phyloP scores from a whole-genome alignment of 352 stramenopile species.

The Phytophthora pseudosyringae region DNA sequence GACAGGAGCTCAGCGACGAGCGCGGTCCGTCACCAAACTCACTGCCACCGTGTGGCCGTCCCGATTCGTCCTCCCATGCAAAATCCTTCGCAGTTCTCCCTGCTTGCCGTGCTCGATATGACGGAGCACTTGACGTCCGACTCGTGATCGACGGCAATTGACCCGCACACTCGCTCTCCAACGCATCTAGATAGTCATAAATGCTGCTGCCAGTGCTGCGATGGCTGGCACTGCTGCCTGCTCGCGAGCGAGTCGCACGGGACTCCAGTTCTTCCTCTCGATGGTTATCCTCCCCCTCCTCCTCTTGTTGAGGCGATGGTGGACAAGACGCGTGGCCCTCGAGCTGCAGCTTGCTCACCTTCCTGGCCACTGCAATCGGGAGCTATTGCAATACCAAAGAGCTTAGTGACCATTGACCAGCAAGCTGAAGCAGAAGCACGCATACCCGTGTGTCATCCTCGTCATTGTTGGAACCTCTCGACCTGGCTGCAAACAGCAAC shows the following conservation, averaged over 20 bases:
- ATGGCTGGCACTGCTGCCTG: slow-evolving; percentile 21
- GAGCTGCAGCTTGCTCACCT: slow-evolving; percentile 46
- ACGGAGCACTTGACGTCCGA: slow-evolving; percentile 18
- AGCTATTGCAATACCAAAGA: slow-evolving; percentile 18
- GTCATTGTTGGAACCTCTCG: slow-evolving; percentile 20
- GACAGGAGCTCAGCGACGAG: slow-evolving; percentile 35
- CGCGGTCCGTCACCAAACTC: slow-evolving; percentile 4
- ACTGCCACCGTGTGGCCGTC: slow-evolving; percentile 8
- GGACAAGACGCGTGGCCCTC: slow-evolving; percentile 47
- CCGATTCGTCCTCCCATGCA: slow-evolving; percentile 44
- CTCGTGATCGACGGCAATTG: slow-evolving; percentile 52
- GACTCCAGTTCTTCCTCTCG: slow-evolving; percentile 34
- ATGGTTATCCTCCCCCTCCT: slow-evolving; percentile 35
- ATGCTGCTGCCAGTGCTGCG: slow-evolving; percentile 49
- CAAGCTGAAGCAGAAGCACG: not conserved
- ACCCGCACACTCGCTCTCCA: slow-evolving; percentile 67
- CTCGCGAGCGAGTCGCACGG: slow-evolving; percentile 30
- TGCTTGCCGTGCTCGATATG: slow-evolving; percentile 17
- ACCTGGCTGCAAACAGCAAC: slow-evolving; percentile 17
- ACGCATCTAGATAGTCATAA: slow-evolving; percentile 81
- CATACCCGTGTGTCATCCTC: slow-evolving; percentile 25
- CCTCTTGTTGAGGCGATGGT: slow-evolving; percentile 44
- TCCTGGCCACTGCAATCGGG: slow-evolving; percentile 18
- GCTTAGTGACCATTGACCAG: slow-evolving; percentile 12
- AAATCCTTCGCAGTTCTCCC: slow-evolving; percentile 27